These are phyloP conservation scores for Backusella macrospora DNA, from an alignment of 192 early-diverging fungal species.

Conservation along the genomic window DNA sequence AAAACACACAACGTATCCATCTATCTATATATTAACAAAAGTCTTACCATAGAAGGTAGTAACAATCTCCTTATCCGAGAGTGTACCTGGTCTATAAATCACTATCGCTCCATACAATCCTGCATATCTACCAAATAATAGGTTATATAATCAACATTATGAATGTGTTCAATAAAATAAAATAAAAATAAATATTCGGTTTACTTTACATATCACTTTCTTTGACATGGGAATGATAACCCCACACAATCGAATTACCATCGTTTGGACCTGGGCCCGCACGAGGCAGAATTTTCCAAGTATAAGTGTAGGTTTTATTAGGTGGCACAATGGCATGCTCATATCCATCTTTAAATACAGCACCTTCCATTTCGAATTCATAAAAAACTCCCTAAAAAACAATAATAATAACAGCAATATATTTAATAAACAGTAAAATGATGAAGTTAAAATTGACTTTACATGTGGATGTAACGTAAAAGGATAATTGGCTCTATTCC, in stretches of 20 bases:
- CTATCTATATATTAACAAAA: not conserved
- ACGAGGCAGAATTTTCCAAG: slow-evolving; percentile 30
- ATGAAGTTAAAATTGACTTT: not conserved
- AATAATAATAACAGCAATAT: not conserved
- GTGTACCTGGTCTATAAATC: slow-evolving; percentile 29
- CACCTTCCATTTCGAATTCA: slow-evolving; percentile 45
- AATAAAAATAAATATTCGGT: not conserved
- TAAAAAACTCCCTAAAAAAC: slow-evolving; percentile 27
- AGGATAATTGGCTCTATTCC: slow-evolving; percentile 27
- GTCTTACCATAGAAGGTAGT: slow-evolving; percentile 32
- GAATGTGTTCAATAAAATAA: not conserved
- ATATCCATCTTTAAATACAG: slow-evolving; percentile 30
- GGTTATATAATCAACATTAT: not conserved
- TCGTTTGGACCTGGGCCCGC: slow-evolving; percentile 42
- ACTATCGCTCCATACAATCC: slow-evolving; percentile 41
- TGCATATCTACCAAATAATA: slow-evolving; percentile 21
- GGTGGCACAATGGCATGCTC: slow-evolving; percentile 18
- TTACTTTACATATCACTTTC: slow-evolving; percentile 36
- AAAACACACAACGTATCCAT: not conserved
- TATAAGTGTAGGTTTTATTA: slow-evolving; percentile 25
- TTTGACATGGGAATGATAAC: slow-evolving; percentile 40
- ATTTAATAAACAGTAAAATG: not conserved
- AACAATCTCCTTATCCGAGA: slow-evolving; percentile 27
- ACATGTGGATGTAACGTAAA: slow-evolving; percentile 44
- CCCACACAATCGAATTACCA: slow-evolving; percentile 39